Evolutionary conservation across 495 filamentous ascomycete genomes (phyloP).

Genomic region (Geopyxis carbonaria): DNA sequence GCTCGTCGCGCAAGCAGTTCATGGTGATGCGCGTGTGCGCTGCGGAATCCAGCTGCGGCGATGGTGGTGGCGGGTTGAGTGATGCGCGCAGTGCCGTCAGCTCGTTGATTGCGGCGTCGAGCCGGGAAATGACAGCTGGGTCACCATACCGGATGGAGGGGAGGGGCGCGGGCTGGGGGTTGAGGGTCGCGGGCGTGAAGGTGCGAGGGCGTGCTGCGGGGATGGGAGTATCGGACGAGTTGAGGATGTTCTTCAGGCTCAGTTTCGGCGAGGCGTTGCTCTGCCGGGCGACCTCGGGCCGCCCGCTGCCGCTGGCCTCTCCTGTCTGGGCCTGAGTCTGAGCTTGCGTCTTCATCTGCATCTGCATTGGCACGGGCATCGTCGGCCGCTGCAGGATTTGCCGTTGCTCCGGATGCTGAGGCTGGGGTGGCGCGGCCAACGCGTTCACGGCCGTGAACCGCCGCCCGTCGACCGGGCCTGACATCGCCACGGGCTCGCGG

Average conservation of each 20-base stretch:
- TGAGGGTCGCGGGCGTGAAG: not conserved
- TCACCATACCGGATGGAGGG: not conserved
- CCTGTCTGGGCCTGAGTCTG: not conserved
- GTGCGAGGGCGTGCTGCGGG: not conserved
- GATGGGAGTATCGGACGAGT: not conserved
- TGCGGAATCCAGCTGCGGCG: too few species aligned
- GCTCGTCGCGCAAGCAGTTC: not conserved
- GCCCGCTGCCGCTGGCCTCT: not conserved
- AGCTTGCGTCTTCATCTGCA: not conserved
- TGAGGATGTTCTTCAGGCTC: too few species aligned
- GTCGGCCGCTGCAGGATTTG: not conserved
- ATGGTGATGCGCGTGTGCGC: too few species aligned
- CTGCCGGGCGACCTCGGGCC: too few species aligned
- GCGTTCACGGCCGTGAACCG: not conserved
- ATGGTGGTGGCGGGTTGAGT: too few species aligned
- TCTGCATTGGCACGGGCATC: not conserved
- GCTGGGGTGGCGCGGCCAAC: too few species aligned
- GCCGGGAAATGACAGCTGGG: not conserved
- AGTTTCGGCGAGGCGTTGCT: too few species aligned
- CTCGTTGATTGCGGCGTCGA: not conserved
- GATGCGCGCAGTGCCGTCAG: too few species aligned
- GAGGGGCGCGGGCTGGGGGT: not conserved
- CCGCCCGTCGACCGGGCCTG: not conserved
- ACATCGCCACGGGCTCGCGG: too few species aligned
- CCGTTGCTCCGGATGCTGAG: too few species aligned